phyloP scores from a whole-genome alignment of 768 basidiomycete genomes.

The Suillus clintonianus region DNA sequence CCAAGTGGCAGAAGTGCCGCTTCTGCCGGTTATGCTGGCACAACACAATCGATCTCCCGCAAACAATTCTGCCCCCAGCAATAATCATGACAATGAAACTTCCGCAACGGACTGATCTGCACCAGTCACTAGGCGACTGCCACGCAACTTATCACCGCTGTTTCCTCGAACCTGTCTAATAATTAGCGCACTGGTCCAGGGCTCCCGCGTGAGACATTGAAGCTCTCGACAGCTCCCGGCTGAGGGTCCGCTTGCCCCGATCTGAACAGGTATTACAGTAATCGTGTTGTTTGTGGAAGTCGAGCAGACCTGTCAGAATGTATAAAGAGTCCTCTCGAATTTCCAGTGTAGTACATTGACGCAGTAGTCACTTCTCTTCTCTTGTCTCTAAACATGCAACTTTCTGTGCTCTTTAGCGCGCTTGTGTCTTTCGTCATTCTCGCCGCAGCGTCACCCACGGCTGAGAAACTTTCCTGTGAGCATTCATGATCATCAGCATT shows the following conservation, averaged over 20 bases:
- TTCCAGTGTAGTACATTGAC: background rate
- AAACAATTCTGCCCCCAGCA: no score
- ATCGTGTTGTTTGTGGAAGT: background rate
- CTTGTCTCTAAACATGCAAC: slow-evolving; percentile 1
- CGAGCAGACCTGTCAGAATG: background rate
- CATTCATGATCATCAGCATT: no score
- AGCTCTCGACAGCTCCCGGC: background rate
- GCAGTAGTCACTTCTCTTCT: background rate
- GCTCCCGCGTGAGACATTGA: background rate
- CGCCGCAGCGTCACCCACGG: no score
- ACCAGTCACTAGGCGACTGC: background rate
- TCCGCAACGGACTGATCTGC: background rate
- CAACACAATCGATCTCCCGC: no score
- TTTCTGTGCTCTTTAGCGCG: background rate
- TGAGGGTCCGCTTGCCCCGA: background rate
- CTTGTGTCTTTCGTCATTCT: background rate
- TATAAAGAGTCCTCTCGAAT: background rate
- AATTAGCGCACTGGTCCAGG: background rate
- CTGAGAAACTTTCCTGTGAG: no score
- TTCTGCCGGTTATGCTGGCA: no score
- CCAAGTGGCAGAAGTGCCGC: no score
- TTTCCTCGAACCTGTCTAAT: background rate
- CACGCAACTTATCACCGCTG: background rate
- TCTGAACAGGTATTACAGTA: background rate
- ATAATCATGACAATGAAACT: background rate